These are phyloP conservation scores for Aspergillus indologenus DNA, from an alignment of 495 filamentous ascomycete genomes.

Conservation along the genomic window DNA sequence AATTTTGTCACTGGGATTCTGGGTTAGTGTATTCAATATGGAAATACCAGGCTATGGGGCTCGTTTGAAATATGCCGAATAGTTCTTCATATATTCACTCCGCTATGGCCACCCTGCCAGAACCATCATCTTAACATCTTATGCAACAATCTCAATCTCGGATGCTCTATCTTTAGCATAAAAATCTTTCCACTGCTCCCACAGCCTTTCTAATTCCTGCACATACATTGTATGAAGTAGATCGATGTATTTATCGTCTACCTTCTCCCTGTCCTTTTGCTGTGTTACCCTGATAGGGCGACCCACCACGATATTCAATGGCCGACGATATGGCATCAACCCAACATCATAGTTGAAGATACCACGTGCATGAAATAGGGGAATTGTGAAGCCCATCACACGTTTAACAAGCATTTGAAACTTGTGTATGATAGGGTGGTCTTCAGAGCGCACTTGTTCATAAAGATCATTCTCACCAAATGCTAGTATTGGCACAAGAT, in stretches of 20 bases:
- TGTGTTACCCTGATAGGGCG: conserved; percentile 69
- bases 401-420: conserved; percentile 79
- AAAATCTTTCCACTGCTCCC: conserved; percentile 83
- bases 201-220: conserved; percentile 72
- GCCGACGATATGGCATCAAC: conserved; percentile 85
- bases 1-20: too few species aligned
- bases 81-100: too few species aligned
- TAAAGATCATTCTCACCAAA: conserved; percentile 98
- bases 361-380: conserved; percentile 83
- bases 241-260: conserved; percentile 73
- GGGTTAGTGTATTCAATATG: too few species aligned
- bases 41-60: too few species aligned
- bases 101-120: conserved; percentile 2
- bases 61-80: too few species aligned
- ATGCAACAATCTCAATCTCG: conserved; percentile 79
- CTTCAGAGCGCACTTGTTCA: conserved; percentile 70
- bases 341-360: conserved; percentile 98
- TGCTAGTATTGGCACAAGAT: conserved; percentile 83
- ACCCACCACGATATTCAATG: conserved; percentile 86
- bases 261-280: conserved; percentile 46
- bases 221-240: conserved; percentile 76
- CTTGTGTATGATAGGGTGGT: conserved; percentile 70
- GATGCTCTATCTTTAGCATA: conserved; percentile 69
- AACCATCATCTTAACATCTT: conserved; percentile 18
- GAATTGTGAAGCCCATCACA: conserved; percentile 87